Evolutionary conservation across 305 asterid species (phyloP), one percentile per base, ranked within the genome.

Genomic region (Fraxinus floribunda): DNA sequence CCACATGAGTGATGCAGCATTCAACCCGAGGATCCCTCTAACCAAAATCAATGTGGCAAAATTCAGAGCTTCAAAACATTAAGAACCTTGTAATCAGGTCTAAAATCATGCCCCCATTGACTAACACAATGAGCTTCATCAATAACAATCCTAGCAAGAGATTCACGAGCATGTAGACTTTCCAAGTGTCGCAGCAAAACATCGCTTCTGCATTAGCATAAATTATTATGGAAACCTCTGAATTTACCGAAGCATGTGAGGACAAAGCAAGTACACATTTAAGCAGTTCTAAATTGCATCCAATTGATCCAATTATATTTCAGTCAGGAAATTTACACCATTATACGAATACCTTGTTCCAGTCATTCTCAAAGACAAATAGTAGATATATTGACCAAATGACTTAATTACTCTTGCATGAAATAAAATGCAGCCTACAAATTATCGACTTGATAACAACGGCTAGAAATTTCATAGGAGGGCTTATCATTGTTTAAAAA

Each of bases 111-210:
- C 79, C 99, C 99, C 99, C 99, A 97, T 82, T 97, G 99, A 89
- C 99, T 97, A 77, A 97, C 98, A 88, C 99, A 97, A 76, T 97
- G 99, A 89, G 99, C 99, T 91, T 97, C 99, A 89, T 97, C 99
- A 84, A 97, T 95, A 84, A 97, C 99, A 78, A 97, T 90, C 84
- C 99, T 93, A 85, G 98, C 89, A 84, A 97, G 95, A 85, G 81
- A 89, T 55, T 90, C 91, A 81, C 97, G 98, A 84, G 93, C 81
- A 90, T 97, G 93, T 74, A 97, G 86, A 57, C 87, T 91, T 89
- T 95, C 97, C 91, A 97, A 89, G 76, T 93, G 97, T 68, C 97
- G 93, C 90, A 97, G 86, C 85, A 96, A 90, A 87, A 84, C 91
- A 86, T 96, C 99, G 87, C 99, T 96, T 87, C 99, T 96, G 93